Evolutionary conservation across 352 stramenopile genomes (phyloP).

Genomic region (Thraustochytrium striatum): DNA sequence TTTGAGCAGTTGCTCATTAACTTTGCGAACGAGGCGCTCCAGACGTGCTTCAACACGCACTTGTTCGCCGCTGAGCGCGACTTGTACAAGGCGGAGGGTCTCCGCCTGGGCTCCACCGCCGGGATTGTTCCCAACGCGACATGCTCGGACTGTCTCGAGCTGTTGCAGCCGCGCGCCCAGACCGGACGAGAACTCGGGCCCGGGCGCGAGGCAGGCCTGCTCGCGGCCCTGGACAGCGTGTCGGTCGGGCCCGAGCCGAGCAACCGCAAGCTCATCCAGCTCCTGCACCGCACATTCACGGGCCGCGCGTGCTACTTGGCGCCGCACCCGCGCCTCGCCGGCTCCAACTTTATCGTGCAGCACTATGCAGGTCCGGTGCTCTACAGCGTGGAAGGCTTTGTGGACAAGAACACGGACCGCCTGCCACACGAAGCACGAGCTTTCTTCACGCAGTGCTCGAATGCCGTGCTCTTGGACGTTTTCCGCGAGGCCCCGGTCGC

Average conservation of each 20-base stretch:
- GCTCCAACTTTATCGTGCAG: constrained; percentile 73
- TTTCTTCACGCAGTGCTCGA: constrained; percentile 57
- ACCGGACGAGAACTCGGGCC: too few relatives aligned
- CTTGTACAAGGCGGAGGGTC: constrained; percentile 67
- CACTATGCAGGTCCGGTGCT: constrained; percentile 76
- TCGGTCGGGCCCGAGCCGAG: constrained; percentile 32
- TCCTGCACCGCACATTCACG: constrained; percentile 25
- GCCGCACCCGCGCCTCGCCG: constrained; percentile 22
- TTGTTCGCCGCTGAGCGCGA: constrained; percentile 78
- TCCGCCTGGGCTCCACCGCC: constrained; percentile 1
- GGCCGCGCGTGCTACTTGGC: constrained; percentile 15
- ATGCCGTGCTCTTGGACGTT: background rate
- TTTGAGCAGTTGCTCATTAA: constrained; percentile 83
- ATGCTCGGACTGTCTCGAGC: background rate
- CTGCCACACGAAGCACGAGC: constrained; percentile 69
- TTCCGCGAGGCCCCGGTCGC: background rate
- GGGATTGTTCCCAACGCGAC: background rate
- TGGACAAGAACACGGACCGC: constrained; percentile 83
- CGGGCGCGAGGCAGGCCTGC: constrained; percentile 1
- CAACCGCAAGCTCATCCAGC: constrained; percentile 28
- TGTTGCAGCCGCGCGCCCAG: background rate
- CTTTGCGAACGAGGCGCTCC: constrained; percentile 79
- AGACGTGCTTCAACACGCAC: constrained; percentile 80
- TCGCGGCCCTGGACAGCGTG: constrained; percentile 19
- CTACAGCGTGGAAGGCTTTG: constrained; percentile 79